Evolutionary conservation across 106 monocot genomes (phyloP).

Genomic region (Vanilla planifolia): DNA sequence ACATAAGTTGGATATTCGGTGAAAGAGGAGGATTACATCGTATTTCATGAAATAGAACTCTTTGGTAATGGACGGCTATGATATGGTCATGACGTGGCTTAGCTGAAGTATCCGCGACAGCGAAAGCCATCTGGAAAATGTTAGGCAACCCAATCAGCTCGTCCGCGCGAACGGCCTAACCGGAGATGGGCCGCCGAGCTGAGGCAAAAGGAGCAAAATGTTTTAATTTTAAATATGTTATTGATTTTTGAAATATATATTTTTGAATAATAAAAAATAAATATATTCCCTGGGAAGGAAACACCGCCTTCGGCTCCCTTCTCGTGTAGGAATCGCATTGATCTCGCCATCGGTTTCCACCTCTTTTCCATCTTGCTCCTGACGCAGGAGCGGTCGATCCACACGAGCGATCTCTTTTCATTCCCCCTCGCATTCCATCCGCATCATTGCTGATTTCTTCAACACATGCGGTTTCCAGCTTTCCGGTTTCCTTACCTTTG

Average conservation of each 20-base stretch:
- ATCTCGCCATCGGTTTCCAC: not conserved
- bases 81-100: constrained; percentile 1
- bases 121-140: not conserved
- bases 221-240: no score
- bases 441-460: not conserved
- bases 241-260: not conserved
- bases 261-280: not conserved
- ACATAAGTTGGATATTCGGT: no score
- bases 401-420: not conserved
- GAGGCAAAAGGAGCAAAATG: not conserved
- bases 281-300: not conserved
- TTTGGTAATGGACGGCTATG: constrained; percentile 1
- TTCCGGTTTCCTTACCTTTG: constrained; percentile 4
- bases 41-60: no score
- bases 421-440: not conserved
- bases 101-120: not conserved
- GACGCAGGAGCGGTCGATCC: not conserved
- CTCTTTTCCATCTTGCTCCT: not conserved
- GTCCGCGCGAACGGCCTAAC: not conserved
- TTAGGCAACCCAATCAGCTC: not conserved
- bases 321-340: not conserved
- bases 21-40: no score
- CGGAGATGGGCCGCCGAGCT: not conserved
- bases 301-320: not conserved
- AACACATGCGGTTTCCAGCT: not conserved